Percentiles rank a stretch among this genome's conserved stretches.
phyloP scores from a whole-genome alignment of 306 rosid genomes.

The Vigna reflexopilosa region DNA sequence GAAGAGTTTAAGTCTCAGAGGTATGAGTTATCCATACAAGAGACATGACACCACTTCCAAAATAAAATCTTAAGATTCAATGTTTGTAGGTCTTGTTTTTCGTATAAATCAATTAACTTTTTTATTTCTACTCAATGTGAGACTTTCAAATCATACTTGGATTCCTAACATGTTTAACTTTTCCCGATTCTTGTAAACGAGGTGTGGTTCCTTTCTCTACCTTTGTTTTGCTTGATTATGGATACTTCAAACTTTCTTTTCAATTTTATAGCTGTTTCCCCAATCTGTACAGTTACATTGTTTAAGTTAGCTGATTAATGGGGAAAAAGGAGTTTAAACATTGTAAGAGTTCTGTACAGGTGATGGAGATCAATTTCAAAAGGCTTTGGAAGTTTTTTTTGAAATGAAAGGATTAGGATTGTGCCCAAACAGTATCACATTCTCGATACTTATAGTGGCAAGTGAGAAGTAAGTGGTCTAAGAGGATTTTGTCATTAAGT shows the following conservation, averaged over 20 bases:
- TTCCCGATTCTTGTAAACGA: conserved; percentile 14
- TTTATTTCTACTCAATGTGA: too few relatives aligned
- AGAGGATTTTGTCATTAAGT: conserved; percentile 23
- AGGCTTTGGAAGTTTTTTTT: conserved; percentile 79
- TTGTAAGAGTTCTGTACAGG: conserved; percentile 62
- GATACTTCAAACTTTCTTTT: conserved; percentile 23
- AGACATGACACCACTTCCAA: too few relatives aligned
- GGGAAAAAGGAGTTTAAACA: conserved; percentile 35
- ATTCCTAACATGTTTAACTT: background rate
- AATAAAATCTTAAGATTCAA: too few relatives aligned
- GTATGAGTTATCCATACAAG: too few relatives aligned
- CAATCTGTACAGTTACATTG: conserved; percentile 10
- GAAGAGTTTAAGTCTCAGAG: too few relatives aligned
- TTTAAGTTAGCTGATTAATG: conserved; percentile 41
- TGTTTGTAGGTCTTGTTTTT: background rate
- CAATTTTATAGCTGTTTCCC: conserved; percentile 22
- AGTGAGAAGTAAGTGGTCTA: conserved; percentile 76
- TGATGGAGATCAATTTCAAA: conserved; percentile 84
- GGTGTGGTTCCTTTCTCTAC: background rate
- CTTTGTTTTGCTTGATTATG: conserved; percentile 27
- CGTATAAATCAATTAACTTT: too few relatives aligned
- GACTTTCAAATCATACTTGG: too few relatives aligned
- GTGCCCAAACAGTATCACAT: conserved; percentile 84
- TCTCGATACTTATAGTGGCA: conserved; percentile 81
- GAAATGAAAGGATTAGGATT: conserved; percentile 86